phyloP scores from a whole-genome alignment of 805 yeast species.

The Lachancea meyersii region DNA sequence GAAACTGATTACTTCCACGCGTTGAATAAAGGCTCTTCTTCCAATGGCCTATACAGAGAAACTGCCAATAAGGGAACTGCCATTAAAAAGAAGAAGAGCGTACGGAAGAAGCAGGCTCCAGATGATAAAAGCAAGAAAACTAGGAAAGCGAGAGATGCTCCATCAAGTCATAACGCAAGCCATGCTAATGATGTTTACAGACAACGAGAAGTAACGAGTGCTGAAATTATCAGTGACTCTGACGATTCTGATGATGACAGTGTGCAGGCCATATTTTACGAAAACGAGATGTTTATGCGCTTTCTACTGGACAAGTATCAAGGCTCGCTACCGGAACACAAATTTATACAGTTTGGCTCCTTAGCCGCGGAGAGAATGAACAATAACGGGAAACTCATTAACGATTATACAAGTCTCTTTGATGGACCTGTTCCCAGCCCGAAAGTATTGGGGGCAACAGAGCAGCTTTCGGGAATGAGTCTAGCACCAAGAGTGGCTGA shows the following conservation, averaged over 20 bases:
- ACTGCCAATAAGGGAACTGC: background rate
- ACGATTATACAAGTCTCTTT: slow-evolving; percentile 25
- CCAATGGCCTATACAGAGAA: background rate
- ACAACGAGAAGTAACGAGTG: slow-evolving; percentile 17
- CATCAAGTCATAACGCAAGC: background rate
- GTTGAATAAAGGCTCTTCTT: background rate
- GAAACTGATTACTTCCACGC: slow-evolving; percentile 5
- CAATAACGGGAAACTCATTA: slow-evolving; percentile 16
- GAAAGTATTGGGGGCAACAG: slow-evolving; percentile 1
- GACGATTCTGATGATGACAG: slow-evolving; percentile 26
- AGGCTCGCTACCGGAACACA: slow-evolving; percentile 24
- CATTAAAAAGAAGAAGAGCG: background rate
- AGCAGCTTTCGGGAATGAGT: background rate
- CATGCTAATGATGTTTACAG: background rate
- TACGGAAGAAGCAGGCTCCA: background rate
- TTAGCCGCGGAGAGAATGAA: slow-evolving; percentile 28
- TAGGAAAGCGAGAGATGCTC: background rate
- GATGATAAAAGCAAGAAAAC: background rate
- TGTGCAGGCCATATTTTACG: slow-evolving; percentile 26
- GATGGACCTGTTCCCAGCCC: slow-evolving; percentile 22
- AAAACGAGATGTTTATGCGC: slow-evolving; percentile 33
- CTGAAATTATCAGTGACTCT: slow-evolving; percentile 31
- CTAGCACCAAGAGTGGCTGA: background rate
- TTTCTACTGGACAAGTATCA: slow-evolving; percentile 25
- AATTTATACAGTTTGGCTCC: slow-evolving; percentile 19